Evolutionary conservation across 2,329 filamentous ascomycete species (phyloP).

Genomic region (Fusarium sp.): DNA sequence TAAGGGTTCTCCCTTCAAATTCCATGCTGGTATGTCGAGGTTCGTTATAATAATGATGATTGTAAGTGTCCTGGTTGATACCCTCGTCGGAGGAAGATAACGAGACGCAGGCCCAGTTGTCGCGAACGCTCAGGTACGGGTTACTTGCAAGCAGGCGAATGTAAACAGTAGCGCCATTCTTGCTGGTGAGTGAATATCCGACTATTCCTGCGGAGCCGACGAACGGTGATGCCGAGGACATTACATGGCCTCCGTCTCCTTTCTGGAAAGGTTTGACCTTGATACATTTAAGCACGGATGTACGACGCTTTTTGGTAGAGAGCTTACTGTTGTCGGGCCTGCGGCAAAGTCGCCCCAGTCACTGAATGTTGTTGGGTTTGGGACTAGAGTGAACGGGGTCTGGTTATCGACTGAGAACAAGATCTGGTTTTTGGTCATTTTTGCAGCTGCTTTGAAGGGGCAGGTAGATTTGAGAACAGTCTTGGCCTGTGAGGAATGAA

Average conservation of each 20-base stretch:
- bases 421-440: neutral
- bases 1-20: neutral
- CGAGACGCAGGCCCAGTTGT: neutral
- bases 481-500: neutral
- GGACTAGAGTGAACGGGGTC: neutral
- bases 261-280: neutral
- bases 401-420: neutral
- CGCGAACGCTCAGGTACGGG: neutral
- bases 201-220: neutral
- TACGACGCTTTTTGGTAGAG: accelerated
- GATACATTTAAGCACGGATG: accelerated
- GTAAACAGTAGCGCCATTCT: neutral
- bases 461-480: accelerated
- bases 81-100: neutral
- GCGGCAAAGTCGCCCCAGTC: neutral
- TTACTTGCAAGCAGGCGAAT: neutral
- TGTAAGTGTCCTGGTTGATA: neutral
- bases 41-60: neutral
- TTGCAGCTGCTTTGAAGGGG: accelerated
- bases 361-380: neutral
- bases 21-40: neutral
- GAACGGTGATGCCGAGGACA: neutral
- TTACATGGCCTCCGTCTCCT: neutral
- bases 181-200: neutral
- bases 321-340: neutral